These are phyloP conservation scores for Apiospora saccharicola DNA, from an alignment of 2,329 filamentous ascomycete genomes.

Conservation along the genomic window DNA sequence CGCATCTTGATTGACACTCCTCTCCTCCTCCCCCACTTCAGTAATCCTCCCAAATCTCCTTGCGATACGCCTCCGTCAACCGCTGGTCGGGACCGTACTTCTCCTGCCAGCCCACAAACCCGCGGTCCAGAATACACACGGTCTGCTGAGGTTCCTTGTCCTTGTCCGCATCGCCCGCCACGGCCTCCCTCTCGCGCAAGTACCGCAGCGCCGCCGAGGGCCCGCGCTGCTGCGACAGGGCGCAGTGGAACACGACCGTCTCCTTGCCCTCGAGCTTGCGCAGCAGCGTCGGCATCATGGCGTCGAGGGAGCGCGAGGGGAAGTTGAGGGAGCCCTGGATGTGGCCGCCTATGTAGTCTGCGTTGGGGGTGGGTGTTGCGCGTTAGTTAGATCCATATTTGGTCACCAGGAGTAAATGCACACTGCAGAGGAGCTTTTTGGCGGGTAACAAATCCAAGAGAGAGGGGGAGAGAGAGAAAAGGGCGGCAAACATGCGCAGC, in stretches of 20 bases:
- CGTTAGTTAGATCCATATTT: not conserved
- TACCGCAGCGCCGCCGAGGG: constrained; percentile 56
- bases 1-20: not conserved
- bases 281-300: constrained; percentile 81
- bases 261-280: constrained; percentile 79
- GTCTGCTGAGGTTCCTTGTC: constrained; percentile 59
- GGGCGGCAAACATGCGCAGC: not conserved
- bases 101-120: constrained; percentile 92
- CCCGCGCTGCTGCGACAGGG: constrained; percentile 88
- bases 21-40: constrained; percentile 33
- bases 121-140: constrained; percentile 82
- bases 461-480: not conserved
- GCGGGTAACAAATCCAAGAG: not conserved
- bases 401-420: too few relatives aligned
- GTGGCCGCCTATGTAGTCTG: constrained; percentile 91
- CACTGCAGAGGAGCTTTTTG: too few relatives aligned
- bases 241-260: constrained; percentile 93
- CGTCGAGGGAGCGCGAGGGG: constrained; percentile 76
- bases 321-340: constrained; percentile 81
- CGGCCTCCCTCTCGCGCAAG: constrained; percentile 36
- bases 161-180: constrained; percentile 24
- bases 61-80: constrained; percentile 84
- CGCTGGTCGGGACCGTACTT: constrained; percentile 77
- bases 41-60: constrained; percentile 81
- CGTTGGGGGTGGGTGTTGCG: not conserved